Base-by-base conservation (phyloP, 2,329 filamentous ascomycete species). In the Diaporthe eres region DNA sequence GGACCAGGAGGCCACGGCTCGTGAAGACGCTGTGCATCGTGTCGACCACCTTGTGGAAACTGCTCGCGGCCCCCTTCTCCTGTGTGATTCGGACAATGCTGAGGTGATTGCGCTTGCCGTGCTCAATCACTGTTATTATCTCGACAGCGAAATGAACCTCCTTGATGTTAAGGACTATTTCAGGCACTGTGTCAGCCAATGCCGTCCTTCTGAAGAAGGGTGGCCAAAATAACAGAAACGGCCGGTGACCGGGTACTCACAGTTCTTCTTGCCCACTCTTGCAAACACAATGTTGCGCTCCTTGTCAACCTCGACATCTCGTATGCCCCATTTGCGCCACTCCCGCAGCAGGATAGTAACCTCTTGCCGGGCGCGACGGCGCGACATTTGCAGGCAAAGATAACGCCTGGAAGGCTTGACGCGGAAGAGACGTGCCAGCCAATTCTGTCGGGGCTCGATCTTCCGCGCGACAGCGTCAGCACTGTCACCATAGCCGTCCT, bases 91-190 rank as follows among this genome's bases (percentile, higher is more conserved):
- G 93, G 42, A 94, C 92, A 78, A 98, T 92, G 82, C 93, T 94
- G 72, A 98, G 89, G 63, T 93, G 93, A 61, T 91, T 92, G 78
- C 92, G 92, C 80, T 91, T 93, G 65, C 94, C 94, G 81, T 97
- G 94, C 85, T 98, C 94, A 77, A 98, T 93, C 51, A 98, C 93
- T 2, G 94, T 95, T 86, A 97, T 97, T 77, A 98, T 90, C 83
- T 98, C 95, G 51, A 93, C 92, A 22, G 95, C 94, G 84, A 98
- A 96, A 19, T 93, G 90, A n/a, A 98, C 95, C 73, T 95, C 93
- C 82, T 96, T 97, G 82, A 98, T 90, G 77, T 93, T 90, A 71
- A 98, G 89, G 80, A 93, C 94, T 96, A 79, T 55, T 49, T n/a
- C 25, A 28, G 12, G 6, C n/a, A 53, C 3, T 28, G n/a, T 53